Base-by-base conservation (phyloP, 192 early-diverging fungal species). In the Martensiomyces pterosporus region DNA sequence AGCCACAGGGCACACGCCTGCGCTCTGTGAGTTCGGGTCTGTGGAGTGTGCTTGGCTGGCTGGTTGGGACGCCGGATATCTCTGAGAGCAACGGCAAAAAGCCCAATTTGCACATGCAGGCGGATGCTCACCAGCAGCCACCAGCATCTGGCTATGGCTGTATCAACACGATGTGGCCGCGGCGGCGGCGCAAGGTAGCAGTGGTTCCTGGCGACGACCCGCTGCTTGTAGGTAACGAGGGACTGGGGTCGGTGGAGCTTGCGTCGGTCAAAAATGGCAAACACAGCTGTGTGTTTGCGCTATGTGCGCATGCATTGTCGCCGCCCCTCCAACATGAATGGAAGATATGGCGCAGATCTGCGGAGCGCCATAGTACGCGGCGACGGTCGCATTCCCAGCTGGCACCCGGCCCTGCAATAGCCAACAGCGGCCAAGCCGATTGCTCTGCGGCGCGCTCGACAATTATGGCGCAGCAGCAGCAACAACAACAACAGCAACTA, bases 11-110 rank as follows among this genome's bases (percentile, higher is more conserved):
- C 3, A 36, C 48, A 9, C 58, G 59, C 23, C 24, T 55, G 43
- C 66, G 58, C 38, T 34, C 51, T 21, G 39, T 50, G 13, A 47
- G 60, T 38, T 18, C 52, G 12, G 68, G 68, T 18, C 60, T 72
- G 49, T 72, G 68, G 68, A 47, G 42, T 44, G 59, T 72, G 68
- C 60, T 72, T 35, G 68, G 61, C n/a, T 72, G 68, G 68, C 57
- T 72, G 33, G 68, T 72, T 2, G 61, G 66, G 29, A 12, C 29
- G 29, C 5, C 29, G 29, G 29, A 32, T 8, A 32, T 32, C 6
- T 5, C 29, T 32, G 29, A 8, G 29, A 5, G 29, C 6, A 12
- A 32, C 29, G 29, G 5, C 6, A 12, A 32, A 8, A 12, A 32
- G 6, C 6, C 5, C 29, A 32, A 12, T 12, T 12, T 32, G 29